These are phyloP conservation scores for Aspergillus arachidicola DNA, from an alignment of 2,329 filamentous ascomycete species.

Conservation along the genomic window DNA sequence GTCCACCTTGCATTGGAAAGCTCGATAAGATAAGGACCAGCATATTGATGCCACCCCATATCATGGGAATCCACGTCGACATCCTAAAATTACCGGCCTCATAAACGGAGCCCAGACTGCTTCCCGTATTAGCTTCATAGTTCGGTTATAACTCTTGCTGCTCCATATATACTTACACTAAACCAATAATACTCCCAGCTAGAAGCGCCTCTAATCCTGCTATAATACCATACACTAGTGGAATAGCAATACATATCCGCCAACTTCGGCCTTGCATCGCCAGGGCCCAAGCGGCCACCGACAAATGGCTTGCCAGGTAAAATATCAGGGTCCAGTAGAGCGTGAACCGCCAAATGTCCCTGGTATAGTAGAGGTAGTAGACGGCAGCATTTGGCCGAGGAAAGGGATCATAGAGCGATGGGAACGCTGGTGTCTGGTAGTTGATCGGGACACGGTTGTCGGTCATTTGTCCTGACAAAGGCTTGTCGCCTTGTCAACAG, in stretches of 20 bases:
- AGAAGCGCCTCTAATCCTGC: conserved; percentile 76
- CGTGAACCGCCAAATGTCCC: conserved; percentile 85
- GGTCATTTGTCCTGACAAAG: conserved; percentile 24
- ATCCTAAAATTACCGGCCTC: conserved; percentile 81
- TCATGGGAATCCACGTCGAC: conserved; percentile 91
- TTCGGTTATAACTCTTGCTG: conserved; percentile 2
- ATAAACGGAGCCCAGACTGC: conserved; percentile 77
- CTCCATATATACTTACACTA: conserved; percentile 62
- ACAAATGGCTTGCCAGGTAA: conserved; percentile 73
- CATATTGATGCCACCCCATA: conserved; percentile 85
- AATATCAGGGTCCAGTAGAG: conserved; percentile 83
- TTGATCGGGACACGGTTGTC: conserved; percentile 53
- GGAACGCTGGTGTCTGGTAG: conserved; percentile 74
- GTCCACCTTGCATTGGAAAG: conserved; percentile 87
- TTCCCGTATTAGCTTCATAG: conserved; percentile 10
- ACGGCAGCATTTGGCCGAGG: conserved; percentile 58
- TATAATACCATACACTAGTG: conserved; percentile 69
- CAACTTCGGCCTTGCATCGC: conserved; percentile 63
- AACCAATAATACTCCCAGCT: conserved; percentile 77
- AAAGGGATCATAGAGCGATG: conserved; percentile 77
- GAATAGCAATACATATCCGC: conserved; percentile 67
- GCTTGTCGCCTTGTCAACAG: conserved; percentile 12
- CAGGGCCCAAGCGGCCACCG: conserved; percentile 71
- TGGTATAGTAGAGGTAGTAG: conserved; percentile 70
- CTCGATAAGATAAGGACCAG: conserved; percentile 81